These are phyloP conservation scores for Nephelium lappaceum DNA, from an alignment of 345 rosid genomes.

Conservation along the genomic window DNA sequence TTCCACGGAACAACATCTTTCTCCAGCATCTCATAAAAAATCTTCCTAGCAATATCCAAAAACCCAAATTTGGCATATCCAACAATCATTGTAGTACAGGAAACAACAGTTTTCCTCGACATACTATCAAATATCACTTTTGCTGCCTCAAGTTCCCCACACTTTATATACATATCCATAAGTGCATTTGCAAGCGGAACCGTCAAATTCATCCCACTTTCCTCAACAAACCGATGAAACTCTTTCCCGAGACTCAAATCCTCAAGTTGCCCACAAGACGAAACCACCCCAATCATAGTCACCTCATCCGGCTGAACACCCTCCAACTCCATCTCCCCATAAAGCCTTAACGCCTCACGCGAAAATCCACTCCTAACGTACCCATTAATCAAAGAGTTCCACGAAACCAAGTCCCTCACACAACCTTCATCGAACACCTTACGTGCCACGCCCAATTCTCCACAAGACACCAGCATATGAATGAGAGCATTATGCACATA, in stretches of 20 bases:
- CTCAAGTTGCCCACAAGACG: constrained; percentile 55
- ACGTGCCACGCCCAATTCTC: constrained; percentile 59
- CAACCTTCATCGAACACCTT: constrained; percentile 76
- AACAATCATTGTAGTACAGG: constrained; percentile 75
- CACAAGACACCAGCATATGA: constrained; percentile 55
- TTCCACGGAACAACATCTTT: constrained; percentile 85
- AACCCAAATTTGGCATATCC: constrained; percentile 72
- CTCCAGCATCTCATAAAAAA: constrained; percentile 65
- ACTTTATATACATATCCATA: constrained; percentile 88
- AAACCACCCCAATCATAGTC: constrained; percentile 81
- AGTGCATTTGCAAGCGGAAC: constrained; percentile 69
- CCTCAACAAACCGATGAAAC: constrained; percentile 51
- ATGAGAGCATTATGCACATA: constrained; percentile 71
- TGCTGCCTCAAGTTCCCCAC: constrained; percentile 63
- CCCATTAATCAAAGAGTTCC: constrained; percentile 88
- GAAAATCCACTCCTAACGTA: constrained; percentile 57
- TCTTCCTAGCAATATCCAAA: constrained; percentile 55
- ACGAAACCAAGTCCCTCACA: constrained; percentile 80
- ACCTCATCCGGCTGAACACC: constrained; percentile 64
- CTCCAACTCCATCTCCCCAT: constrained; percentile 52
- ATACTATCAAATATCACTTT: constrained; percentile 52
- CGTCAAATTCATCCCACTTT: constrained; percentile 47
- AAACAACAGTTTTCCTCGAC: constrained; percentile 58
- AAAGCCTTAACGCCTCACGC: constrained; percentile 50
- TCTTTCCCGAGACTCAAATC: constrained; percentile 64